Conservation (phyloP, 169 alveolate genomes). For the Babesia divergens region DNA sequence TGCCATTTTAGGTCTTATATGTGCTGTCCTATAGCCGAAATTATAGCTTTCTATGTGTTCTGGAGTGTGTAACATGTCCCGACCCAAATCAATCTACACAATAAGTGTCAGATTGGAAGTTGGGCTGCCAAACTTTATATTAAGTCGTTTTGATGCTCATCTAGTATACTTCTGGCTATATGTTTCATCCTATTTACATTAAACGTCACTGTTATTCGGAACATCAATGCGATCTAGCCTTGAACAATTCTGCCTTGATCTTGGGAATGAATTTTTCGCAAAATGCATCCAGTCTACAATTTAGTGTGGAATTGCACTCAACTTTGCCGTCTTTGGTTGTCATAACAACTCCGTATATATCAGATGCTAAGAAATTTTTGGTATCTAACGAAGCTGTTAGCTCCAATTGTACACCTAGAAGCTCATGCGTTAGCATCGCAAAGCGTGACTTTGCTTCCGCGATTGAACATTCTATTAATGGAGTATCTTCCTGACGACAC, state of each 20-base stretch:
- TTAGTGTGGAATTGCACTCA: constrained; percentile 77
- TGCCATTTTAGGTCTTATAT: too few relatives aligned
- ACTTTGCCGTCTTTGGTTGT: constrained; percentile 78
- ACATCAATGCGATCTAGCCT: too few relatives aligned
- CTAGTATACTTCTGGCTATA: too few relatives aligned
- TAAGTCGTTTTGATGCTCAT: too few relatives aligned
- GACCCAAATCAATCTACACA: too few relatives aligned
- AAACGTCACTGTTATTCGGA: too few relatives aligned
- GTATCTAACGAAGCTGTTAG: constrained; percentile 77
- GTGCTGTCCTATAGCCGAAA: neutral
- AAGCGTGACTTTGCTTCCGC: constrained; percentile 76
- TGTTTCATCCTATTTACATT: too few relatives aligned
- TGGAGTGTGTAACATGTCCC: too few relatives aligned
- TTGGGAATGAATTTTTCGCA: constrained; percentile 77
- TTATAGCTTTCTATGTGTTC: neutral
- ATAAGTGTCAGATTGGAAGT: too few relatives aligned
- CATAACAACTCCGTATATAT: constrained; percentile 71
- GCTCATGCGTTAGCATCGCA: constrained; percentile 67
- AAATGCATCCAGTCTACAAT: constrained; percentile 72
- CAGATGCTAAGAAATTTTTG: constrained; percentile 69
- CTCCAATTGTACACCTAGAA: constrained; percentile 69
- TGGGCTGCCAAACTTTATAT: too few relatives aligned
- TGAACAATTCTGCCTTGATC: constrained; percentile 73
- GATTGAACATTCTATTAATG: constrained; percentile 77
- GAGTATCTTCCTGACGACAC: constrained; percentile 82